Evolutionary conservation across 2,329 filamentous ascomycete species (phyloP).

Genomic region (Sporothrix luriei): DNA sequence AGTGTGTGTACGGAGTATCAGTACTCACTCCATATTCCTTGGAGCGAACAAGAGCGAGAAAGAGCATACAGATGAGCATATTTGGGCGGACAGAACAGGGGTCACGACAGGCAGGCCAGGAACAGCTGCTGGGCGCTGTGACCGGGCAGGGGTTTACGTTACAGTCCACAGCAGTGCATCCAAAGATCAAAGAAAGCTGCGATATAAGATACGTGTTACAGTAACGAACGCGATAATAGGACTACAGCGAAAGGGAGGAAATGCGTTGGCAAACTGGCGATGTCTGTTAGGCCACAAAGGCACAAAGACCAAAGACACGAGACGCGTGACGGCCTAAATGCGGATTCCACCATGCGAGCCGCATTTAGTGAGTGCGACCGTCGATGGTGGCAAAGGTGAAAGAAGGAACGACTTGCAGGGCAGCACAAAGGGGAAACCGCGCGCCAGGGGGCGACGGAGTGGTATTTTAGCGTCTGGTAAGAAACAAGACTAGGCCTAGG

Average conservation of each 20-base stretch:
- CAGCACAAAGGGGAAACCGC: slow-evolving; percentile 21
- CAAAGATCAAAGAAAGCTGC: slow-evolving; percentile 2
- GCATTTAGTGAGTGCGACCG: background rate
- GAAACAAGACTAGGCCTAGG: slow-evolving; percentile 29
- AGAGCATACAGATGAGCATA: slow-evolving; percentile 20
- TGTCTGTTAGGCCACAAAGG: background rate
- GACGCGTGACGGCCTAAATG: background rate
- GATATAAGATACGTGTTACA: background rate
- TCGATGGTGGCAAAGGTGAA: slow-evolving; percentile 1
- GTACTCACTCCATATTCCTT: background rate
- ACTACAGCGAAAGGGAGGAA: background rate
- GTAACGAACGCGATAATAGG: slow-evolving; percentile 3
- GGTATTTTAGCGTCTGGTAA: slow-evolving; percentile 14
- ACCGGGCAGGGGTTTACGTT: slow-evolving; percentile 15
- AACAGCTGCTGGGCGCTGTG: slow-evolving; percentile 13
- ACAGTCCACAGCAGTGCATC: slow-evolving; percentile 6
- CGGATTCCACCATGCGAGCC: slow-evolving; percentile 12
- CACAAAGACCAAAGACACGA: background rate
- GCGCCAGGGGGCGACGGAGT: slow-evolving; percentile 20
- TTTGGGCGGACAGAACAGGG: slow-evolving; percentile 18
- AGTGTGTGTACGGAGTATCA: no score
- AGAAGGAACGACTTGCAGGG: slow-evolving; percentile 4
- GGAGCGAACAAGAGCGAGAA: slow-evolving; percentile 5
- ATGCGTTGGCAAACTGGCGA: background rate
- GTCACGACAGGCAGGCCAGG: slow-evolving; percentile 21